Conservation (phyloP, 768 basidiomycete species). For the Termitomyces eurrhizus region DNA sequence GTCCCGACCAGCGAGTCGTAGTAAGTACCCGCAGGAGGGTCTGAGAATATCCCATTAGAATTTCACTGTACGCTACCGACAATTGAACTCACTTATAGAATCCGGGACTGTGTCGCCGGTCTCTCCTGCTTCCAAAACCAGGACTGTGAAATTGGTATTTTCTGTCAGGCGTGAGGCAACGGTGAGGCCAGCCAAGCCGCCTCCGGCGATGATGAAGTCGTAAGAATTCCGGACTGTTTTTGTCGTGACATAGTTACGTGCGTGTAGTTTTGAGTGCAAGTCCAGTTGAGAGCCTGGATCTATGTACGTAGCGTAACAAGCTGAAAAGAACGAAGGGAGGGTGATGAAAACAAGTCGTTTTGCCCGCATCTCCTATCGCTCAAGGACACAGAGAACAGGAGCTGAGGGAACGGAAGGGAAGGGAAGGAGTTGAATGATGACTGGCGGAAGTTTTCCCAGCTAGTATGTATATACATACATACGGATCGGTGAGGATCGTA, state of each 20-base stretch:
- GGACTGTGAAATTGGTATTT: conserved; percentile 29
- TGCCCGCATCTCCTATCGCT: conserved; percentile 11
- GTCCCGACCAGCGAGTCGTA: conserved; percentile 44
- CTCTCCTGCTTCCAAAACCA: conserved; percentile 41
- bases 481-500: conserved; percentile 1
- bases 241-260: conserved; percentile 15
- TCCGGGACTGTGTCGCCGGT: conserved; percentile 34
- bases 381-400: neutral
- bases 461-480: neutral
- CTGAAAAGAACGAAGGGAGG: conserved; percentile 7
- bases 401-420: neutral
- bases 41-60: conserved; percentile 21
- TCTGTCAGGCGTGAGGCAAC: conserved; percentile 34
- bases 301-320: neutral
- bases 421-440: neutral
- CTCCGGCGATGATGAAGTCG: conserved; percentile 33
- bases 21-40: conserved; percentile 49
- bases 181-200: conserved; percentile 33
- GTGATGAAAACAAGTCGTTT: conserved; percentile 1
- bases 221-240: conserved; percentile 21
- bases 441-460: neutral
- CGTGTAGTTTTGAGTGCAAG: neutral
- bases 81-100: conserved; percentile 28
- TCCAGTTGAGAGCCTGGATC: neutral
- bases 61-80: neutral